A percentile compares a stretch with the other conserved stretches of the same genome.
Evolutionary conservation across 192 early-diverging fungal species (phyloP).

Genomic region (Mortierella alpina): DNA sequence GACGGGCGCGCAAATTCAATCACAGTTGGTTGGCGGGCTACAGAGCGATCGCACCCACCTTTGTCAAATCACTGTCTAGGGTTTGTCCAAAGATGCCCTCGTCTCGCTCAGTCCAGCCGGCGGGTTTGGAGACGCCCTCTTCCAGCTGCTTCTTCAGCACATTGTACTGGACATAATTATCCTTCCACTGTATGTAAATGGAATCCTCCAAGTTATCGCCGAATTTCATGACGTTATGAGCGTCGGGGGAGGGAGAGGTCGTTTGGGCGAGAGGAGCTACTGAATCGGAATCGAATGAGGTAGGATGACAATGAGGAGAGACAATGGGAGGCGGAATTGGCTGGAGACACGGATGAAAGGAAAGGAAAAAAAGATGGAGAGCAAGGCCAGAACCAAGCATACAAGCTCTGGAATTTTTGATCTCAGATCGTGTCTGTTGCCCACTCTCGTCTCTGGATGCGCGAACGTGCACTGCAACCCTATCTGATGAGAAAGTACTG

Average conservation of each 20-base stretch:
- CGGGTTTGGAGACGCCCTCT: constrained; percentile 68
- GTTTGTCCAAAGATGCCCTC: constrained; percentile 92
- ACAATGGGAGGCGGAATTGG: not conserved
- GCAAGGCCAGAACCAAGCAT: not conserved
- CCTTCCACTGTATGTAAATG: constrained; percentile 82
- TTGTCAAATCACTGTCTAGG: constrained; percentile 90
- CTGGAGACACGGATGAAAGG: constrained; percentile 1
- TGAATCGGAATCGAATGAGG: not conserved
- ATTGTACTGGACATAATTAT: constrained; percentile 86
- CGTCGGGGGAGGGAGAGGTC: not conserved
- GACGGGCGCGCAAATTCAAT: not conserved
- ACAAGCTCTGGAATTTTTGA: not conserved
- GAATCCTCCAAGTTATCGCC: constrained; percentile 80
- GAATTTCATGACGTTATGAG: constrained; percentile 80
- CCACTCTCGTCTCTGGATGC: no score
- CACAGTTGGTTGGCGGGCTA: not conserved
- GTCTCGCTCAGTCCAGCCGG: constrained; percentile 84
- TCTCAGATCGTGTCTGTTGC: no score
- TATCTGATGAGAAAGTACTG: no score
- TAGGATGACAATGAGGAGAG: not conserved
- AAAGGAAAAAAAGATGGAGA: constrained; percentile 1
- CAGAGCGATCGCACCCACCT: constrained; percentile 58
- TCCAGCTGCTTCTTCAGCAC: constrained; percentile 87
- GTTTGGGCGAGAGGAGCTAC: not conserved
- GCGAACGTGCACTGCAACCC: no score